These are phyloP conservation scores for Pseudogymnoascus destructans DNA, from an alignment of 2,329 filamentous ascomycete genomes.

Conservation along the genomic window DNA sequence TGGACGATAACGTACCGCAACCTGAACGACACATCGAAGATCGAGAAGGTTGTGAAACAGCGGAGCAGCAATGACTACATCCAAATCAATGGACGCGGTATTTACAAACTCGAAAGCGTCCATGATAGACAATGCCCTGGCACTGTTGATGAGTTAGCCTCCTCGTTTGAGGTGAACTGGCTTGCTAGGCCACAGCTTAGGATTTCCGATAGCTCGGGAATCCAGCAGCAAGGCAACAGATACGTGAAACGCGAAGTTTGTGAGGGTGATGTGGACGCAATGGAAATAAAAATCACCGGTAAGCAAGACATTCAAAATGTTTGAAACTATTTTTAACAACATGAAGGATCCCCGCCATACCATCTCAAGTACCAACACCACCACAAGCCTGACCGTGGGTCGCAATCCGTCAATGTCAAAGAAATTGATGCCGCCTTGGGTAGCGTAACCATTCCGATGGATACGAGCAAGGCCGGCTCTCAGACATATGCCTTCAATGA, in stretches of 20 bases:
- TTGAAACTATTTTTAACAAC: neutral
- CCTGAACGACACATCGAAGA: constrained; percentile 36
- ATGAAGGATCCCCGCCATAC: constrained; percentile 63
- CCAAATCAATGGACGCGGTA: constrained; percentile 51
- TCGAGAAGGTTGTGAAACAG: constrained; percentile 33
- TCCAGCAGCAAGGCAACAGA: constrained; percentile 39
- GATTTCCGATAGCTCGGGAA: constrained; percentile 50
- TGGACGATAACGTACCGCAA: constrained; percentile 73
- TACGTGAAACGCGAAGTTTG: constrained; percentile 74
- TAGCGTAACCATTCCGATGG: constrained; percentile 68
- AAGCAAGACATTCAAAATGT: constrained; percentile 25
- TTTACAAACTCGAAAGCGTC: constrained; percentile 68
- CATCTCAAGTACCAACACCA: constrained; percentile 69
- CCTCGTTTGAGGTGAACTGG: constrained; percentile 71
- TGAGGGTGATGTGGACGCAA: constrained; percentile 82
- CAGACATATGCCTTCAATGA: constrained; percentile 80
- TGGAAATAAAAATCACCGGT: constrained; percentile 71
- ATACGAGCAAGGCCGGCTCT: constrained; percentile 67
- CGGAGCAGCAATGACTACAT: constrained; percentile 56
- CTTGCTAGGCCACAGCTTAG: constrained; percentile 65
- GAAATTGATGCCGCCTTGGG: constrained; percentile 65
- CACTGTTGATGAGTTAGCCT: constrained; percentile 58
- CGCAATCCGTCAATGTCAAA: constrained; percentile 51
- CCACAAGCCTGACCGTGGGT: constrained; percentile 55
- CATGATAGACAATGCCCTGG: constrained; percentile 73